These are phyloP conservation scores for Bipolaris gigantea DNA, from an alignment of 2,329 filamentous ascomycete species.

Conservation along the genomic window DNA sequence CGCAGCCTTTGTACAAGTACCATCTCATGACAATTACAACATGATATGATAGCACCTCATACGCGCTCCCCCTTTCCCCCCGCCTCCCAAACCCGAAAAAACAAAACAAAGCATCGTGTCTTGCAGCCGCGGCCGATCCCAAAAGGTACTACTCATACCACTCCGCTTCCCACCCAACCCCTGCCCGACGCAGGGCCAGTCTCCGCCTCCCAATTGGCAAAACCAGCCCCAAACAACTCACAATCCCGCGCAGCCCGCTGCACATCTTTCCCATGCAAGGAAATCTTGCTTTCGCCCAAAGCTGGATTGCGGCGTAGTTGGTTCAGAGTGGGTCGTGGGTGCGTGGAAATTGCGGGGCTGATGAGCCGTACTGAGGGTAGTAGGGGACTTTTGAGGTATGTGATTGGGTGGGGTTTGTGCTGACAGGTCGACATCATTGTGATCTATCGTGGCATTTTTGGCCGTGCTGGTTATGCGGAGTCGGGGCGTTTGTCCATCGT, in stretches of 20 bases:
- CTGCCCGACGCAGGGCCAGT: neutral
- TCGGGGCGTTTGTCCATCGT: too few species aligned
- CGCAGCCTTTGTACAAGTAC: neutral
- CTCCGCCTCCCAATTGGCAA: neutral
- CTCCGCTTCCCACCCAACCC: neutral
- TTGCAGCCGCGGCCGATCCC: neutral
- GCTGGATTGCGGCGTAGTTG: too few species aligned
- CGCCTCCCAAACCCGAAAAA: neutral
- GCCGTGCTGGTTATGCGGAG: neutral
- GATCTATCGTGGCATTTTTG: conserved; percentile 2
- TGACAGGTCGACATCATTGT: conserved; percentile 6
- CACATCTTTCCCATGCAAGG: too few species aligned
- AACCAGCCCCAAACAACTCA: too few species aligned
- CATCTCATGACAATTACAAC: conserved; percentile 1
- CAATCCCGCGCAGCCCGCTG: neutral
- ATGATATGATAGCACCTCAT: conserved; percentile 14
- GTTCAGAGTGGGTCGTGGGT: neutral
- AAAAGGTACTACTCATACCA: neutral
- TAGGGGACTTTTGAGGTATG: neutral
- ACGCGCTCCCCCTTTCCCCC: conserved; percentile 3
- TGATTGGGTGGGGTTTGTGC: conserved; percentile 1
- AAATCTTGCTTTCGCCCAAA: too few species aligned
- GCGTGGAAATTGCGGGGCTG: conserved; percentile 5
- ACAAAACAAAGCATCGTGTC: conserved; percentile 9
- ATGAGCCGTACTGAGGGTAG: neutral